Conservation (phyloP, 192 early-diverging fungal genomes). For the Coemansia sp. region DNA sequence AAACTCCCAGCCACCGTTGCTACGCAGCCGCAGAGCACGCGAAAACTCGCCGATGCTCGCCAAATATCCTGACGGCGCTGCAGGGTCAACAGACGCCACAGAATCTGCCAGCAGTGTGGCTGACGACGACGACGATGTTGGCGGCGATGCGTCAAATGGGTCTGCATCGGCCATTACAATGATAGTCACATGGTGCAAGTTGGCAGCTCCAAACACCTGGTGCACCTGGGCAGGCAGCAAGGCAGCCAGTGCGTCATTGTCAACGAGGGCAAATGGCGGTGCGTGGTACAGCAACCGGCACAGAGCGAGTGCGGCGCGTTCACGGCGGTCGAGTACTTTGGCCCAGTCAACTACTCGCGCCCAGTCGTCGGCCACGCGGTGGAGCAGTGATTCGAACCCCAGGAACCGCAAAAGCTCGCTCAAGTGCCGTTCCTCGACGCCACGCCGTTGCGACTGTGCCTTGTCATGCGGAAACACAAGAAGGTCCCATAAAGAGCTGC, state of each 20-base stretch:
- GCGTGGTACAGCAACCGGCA: slow-evolving; percentile 39
- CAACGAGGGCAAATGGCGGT: slow-evolving; percentile 37
- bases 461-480: slow-evolving; percentile 51
- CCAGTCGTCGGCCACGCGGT: slow-evolving; percentile 36
- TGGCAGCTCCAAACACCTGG: slow-evolving; percentile 29
- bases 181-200: slow-evolving; percentile 32
- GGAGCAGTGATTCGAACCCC: slow-evolving; percentile 36
- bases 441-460: slow-evolving; percentile 27
- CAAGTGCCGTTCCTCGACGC: slow-evolving; percentile 37
- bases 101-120: background rate
- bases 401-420: slow-evolving; percentile 24
- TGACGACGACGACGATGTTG: slow-evolving; percentile 5
- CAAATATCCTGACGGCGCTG: background rate
- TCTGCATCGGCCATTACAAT: slow-evolving; percentile 24
- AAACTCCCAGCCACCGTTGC: slow-evolving; percentile 20
- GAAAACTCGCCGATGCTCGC: slow-evolving; percentile 35
- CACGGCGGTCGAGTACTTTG: slow-evolving; percentile 28
- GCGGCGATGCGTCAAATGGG: slow-evolving; percentile 18
- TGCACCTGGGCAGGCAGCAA: slow-evolving; percentile 18
- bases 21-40: slow-evolving; percentile 25
- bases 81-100: background rate
- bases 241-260: slow-evolving; percentile 21
- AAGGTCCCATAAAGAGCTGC: slow-evolving; percentile 50
- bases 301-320: slow-evolving; percentile 28
- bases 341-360: slow-evolving; percentile 38